These are phyloP conservation scores for Thelonectria rubi DNA, from an alignment of 2,329 filamentous ascomycete genomes.

Conservation along the genomic window DNA sequence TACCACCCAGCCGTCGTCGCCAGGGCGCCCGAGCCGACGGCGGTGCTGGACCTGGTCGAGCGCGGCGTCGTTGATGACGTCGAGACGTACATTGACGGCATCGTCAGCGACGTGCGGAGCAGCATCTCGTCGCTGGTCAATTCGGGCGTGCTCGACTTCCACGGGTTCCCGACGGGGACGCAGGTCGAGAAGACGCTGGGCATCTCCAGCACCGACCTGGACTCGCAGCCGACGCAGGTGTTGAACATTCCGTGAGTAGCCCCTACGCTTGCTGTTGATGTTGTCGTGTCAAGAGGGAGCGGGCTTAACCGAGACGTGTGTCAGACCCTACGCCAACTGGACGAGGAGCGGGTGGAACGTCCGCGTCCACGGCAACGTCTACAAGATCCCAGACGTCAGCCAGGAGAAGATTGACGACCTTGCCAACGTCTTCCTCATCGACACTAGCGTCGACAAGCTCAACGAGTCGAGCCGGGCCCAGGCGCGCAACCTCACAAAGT, in stretches of 20 bases:
- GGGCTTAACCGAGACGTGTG: neutral
- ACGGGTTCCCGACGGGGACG: constrained; percentile 69
- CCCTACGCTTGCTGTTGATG: too few relatives aligned
- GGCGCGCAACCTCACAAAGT: constrained; percentile 76
- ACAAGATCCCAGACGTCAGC: constrained; percentile 76
- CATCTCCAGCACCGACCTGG: constrained; percentile 65
- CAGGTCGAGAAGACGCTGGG: constrained; percentile 69
- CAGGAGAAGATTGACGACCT: constrained; percentile 72
- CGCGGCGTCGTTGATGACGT: constrained; percentile 53
- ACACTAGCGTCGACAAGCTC: constrained; percentile 67
- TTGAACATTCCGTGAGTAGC: constrained; percentile 69
- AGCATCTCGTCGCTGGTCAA: constrained; percentile 68
- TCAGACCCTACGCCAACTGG: constrained; percentile 76
- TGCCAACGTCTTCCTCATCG: constrained; percentile 76
- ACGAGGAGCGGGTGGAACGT: constrained; percentile 81
- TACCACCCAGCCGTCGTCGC: constrained; percentile 21
- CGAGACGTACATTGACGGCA: constrained; percentile 59
- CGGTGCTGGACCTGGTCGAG: constrained; percentile 35
- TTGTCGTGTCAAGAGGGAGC: neutral
- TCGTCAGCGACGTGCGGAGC: constrained; percentile 61
- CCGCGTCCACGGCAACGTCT: constrained; percentile 82
- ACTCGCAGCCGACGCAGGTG: constrained; percentile 72
- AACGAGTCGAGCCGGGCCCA: constrained; percentile 68
- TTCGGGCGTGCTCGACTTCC: constrained; percentile 73
- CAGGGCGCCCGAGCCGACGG: constrained; percentile 40